Percentiles rank a stretch among this genome's conserved stretches.
phyloP scores from a whole-genome alignment of 768 basidiomycete species.

The Agaricus blazei region DNA sequence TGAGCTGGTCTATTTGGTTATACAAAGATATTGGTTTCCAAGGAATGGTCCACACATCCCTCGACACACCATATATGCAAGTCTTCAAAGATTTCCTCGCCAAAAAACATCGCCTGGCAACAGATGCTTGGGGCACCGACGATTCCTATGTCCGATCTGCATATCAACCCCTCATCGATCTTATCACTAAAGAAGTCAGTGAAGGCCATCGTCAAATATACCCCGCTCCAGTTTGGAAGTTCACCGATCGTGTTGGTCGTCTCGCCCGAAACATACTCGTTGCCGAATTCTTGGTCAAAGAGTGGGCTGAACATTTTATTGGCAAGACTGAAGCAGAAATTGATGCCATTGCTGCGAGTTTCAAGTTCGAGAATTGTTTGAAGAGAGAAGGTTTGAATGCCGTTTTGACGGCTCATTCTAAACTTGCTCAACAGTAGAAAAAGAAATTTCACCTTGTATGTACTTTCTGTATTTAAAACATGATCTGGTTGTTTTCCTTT shows the following conservation, averaged over 20 bases:
- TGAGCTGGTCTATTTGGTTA: constrained; percentile 84
- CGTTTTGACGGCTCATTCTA: constrained; percentile 40
- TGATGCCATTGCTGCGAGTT: constrained; percentile 71
- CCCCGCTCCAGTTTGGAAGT: constrained; percentile 61
- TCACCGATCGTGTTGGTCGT: constrained; percentile 48
- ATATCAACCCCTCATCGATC: constrained; percentile 64
- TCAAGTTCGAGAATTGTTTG: constrained; percentile 64
- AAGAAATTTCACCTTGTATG: background rate
- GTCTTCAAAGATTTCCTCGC: constrained; percentile 64
- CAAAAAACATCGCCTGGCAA: constrained; percentile 73
- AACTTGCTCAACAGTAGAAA: constrained; percentile 3
- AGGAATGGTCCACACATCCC: constrained; percentile 75
- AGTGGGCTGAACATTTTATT: constrained; percentile 68
- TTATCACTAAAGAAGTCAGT: constrained; percentile 52
- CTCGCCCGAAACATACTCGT: constrained; percentile 65
- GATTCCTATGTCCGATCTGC: constrained; percentile 46
- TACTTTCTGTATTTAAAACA: too few relatives aligned
- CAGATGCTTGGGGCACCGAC: constrained; percentile 78
- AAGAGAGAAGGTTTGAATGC: constrained; percentile 63
- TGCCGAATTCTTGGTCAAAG: constrained; percentile 64
- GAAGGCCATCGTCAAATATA: constrained; percentile 49
- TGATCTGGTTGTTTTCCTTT: background rate
- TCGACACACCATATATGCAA: constrained; percentile 65
- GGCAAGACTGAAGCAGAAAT: constrained; percentile 56
- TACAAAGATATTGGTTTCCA: constrained; percentile 88